Evolutionary conservation across 352 stramenopile genomes (phyloP), one percentile per base, ranked within the genome.

Genomic region (Pythium volutum): DNA sequence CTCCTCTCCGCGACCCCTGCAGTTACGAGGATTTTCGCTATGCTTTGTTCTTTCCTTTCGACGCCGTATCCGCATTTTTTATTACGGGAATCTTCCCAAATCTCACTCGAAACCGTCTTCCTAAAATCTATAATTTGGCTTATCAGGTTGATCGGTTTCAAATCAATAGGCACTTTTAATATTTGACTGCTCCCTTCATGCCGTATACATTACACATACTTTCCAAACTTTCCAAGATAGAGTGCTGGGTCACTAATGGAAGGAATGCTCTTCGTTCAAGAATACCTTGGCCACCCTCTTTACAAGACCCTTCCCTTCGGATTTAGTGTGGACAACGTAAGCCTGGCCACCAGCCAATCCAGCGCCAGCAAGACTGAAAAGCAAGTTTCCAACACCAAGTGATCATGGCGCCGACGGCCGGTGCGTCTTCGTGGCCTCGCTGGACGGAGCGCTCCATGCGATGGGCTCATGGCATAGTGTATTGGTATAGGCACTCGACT

Each of bases 401-500:
- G 23, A 59, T 42, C 25, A 87, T 87, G 77, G 74, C 77, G 56
- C 76, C 76, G 20, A 86, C 76, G 8, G 76, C 74, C 50, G 76
- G 76, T 83, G 39, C 36, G 68, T 64, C 7, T 18, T n/a, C 36
- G 6, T 27, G 25, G 15, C 15, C 18, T 26, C 46, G 23, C 23
- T 18, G 4, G 6, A 2, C 26, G 33, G 27, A 16, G 8, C 34
- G 34, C 15, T 34, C n/a, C 26, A 16, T 34, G 15, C 47, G 47
- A 1, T 43, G 29, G 23, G 15, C 36, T 62, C 46, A 67, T 38
- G 26, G 11, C 11, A 41, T 18, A 25, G 10, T 54, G 34, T 10
- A n/a, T 26, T 42, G 26, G 27, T 29, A 25, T 45, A 91, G 84
- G 84, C 29, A 93, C 80, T 12, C 84, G 84, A 31, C 67, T 93